Evolutionary conservation across 2,329 filamentous ascomycete genomes (phyloP).

Genomic region (Fusarium pseudonygamai): DNA sequence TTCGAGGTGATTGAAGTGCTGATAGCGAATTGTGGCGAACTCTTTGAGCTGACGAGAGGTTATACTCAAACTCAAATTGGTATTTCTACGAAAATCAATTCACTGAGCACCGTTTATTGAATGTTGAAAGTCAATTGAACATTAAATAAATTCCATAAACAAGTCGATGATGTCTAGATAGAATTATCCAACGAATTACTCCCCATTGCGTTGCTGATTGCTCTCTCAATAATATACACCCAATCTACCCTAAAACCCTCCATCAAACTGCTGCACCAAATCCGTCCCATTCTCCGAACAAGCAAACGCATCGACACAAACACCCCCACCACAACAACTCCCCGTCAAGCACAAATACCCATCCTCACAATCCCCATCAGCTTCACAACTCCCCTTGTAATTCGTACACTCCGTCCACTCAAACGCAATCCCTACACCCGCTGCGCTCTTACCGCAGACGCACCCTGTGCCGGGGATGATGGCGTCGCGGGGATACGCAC

Average conservation of each 20-base stretch:
- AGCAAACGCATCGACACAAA: constrained; percentile 50
- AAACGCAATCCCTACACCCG: constrained; percentile 44
- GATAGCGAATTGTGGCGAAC: rapidly evolving
- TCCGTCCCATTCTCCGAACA: constrained; percentile 48
- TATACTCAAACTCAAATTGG: rapidly evolving
- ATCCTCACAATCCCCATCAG: constrained; percentile 36
- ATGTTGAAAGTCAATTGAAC: background rate
- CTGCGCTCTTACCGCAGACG: constrained; percentile 47
- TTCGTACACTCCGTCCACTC: constrained; percentile 48
- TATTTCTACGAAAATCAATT: rapidly evolving
- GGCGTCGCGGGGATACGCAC: constrained; percentile 47
- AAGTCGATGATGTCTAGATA: background rate
- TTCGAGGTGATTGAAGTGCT: too few species aligned
- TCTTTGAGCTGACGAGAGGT: rapidly evolving
- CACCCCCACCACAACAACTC: constrained; percentile 49
- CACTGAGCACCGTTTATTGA: rapidly evolving
- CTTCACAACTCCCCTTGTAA: constrained; percentile 44
- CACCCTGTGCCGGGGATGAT: constrained; percentile 45
- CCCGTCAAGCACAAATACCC: constrained; percentile 47
- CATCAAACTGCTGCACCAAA: constrained; percentile 39
- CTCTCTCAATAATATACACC: background rate
- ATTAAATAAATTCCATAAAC: rapidly evolving
- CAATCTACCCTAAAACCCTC: background rate
- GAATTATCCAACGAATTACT: background rate
- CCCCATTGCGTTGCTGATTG: background rate